These are phyloP conservation scores for Sugiyamaella neomexicana DNA, from an alignment of 1,139 yeast genomes.

Conservation along the genomic window DNA sequence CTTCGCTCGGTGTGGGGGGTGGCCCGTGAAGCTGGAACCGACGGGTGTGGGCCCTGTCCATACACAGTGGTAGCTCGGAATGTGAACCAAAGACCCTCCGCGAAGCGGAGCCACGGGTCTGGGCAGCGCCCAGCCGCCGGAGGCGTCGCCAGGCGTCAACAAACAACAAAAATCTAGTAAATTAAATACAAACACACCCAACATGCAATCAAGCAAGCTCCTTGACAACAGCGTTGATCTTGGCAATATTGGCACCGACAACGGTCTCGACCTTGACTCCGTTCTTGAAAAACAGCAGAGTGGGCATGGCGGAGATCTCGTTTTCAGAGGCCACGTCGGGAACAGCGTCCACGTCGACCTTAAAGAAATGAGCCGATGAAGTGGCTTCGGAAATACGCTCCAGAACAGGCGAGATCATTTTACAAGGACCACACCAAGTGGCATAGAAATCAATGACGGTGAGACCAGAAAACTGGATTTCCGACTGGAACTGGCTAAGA, in stretches of 20 bases:
- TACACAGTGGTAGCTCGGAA: no score
- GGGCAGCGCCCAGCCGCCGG: conserved; percentile 4
- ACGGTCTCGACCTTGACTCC: conserved; percentile 73
- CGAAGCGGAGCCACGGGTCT: neutral
- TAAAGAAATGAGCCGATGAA: conserved; percentile 66
- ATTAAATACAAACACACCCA: conserved; percentile 1
- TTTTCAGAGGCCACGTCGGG: conserved; percentile 71
- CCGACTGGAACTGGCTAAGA: conserved; percentile 28
- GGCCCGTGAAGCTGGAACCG: no score
- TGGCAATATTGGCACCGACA: conserved; percentile 85
- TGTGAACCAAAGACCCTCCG: no score
- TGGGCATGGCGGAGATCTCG: conserved; percentile 87
- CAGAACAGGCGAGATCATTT: conserved; percentile 88
- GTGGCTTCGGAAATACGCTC: conserved; percentile 67
- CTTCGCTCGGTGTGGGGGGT: neutral
- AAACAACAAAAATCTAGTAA: neutral
- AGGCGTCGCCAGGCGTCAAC: neutral
- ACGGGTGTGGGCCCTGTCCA: no score
- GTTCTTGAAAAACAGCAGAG: conserved; percentile 72
- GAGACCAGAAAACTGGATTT: conserved; percentile 27
- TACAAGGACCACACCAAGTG: conserved; percentile 97
- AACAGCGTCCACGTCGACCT: conserved; percentile 81
- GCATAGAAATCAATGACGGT: conserved; percentile 89
- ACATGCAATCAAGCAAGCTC: conserved; percentile 22
- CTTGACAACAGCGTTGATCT: conserved; percentile 66